Conservation (phyloP, 2,329 filamentous ascomycete genomes). For the Trichophyton simii region DNA sequence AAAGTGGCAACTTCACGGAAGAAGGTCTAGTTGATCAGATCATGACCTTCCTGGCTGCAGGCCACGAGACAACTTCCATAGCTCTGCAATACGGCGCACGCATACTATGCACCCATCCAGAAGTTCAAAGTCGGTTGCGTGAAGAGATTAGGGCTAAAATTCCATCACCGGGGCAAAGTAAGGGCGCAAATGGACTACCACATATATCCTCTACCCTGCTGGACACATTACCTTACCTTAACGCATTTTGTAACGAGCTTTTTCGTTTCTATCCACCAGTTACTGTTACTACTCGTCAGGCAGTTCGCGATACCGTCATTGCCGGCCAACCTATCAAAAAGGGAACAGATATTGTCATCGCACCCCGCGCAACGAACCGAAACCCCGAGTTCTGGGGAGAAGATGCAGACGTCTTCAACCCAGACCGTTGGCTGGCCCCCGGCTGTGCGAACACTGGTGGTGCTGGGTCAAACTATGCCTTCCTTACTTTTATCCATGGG, state of each 20-base stretch:
- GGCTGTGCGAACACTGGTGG: slow-evolving; percentile 51
- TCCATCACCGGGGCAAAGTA: slow-evolving; percentile 29
- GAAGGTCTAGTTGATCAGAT: slow-evolving; percentile 76
- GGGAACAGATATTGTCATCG: slow-evolving; percentile 56
- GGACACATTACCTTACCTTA: slow-evolving; percentile 65
- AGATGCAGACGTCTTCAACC: slow-evolving; percentile 63
- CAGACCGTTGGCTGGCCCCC: slow-evolving; percentile 57
- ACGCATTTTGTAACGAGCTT: slow-evolving; percentile 66
- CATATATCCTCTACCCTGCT: slow-evolving; percentile 36
- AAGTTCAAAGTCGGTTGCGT: slow-evolving; percentile 54
- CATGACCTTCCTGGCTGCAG: slow-evolving; percentile 79
- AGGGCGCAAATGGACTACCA: background rate
- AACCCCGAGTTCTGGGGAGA: slow-evolving; percentile 59
- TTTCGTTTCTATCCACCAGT: slow-evolving; percentile 63
- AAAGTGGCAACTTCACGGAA: slow-evolving; percentile 62
- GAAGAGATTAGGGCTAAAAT: slow-evolving; percentile 53
- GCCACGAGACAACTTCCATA: slow-evolving; percentile 67
- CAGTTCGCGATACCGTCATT: slow-evolving; percentile 54
- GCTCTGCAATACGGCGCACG: slow-evolving; percentile 66
- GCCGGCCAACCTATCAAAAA: slow-evolving; percentile 52
- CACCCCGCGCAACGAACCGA: slow-evolving; percentile 56
- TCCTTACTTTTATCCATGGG: slow-evolving; percentile 74
- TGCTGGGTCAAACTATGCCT: slow-evolving; percentile 61
- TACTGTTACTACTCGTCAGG: slow-evolving; percentile 55
- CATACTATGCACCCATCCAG: slow-evolving; percentile 52